Conservation (phyloP, 1,284 basidiomycete species). For the Meira nashicola region DNA sequence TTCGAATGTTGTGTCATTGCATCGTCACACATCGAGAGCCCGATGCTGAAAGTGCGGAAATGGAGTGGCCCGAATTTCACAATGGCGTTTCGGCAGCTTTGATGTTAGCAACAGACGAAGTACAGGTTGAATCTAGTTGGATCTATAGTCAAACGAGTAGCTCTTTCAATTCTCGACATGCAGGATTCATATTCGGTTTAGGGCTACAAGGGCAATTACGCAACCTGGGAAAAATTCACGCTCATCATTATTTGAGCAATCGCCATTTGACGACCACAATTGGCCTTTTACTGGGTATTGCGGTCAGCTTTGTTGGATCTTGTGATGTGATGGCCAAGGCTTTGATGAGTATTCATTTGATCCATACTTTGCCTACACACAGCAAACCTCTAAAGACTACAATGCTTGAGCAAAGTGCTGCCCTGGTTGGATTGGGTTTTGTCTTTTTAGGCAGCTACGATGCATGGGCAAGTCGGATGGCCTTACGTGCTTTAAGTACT, state of each 20-base stretch:
- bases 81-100: constrained; percentile 90
- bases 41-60: constrained; percentile 32
- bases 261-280: constrained; percentile 93
- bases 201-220: constrained; percentile 86
- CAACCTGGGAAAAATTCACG: constrained; percentile 75
- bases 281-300: constrained; percentile 82
- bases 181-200: constrained; percentile 86
- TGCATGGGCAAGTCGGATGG: constrained; percentile 83
- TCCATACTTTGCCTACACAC: constrained; percentile 80
- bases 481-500: constrained; percentile 75
- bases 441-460: constrained; percentile 83
- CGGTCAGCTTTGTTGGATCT: constrained; percentile 84
- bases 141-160: constrained; percentile 35
- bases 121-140: constrained; percentile 54
- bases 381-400: constrained; percentile 83
- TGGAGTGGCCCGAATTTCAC: constrained; percentile 93
- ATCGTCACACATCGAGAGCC: constrained; percentile 20
- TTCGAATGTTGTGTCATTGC: constrained; percentile 22
- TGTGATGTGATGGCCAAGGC: constrained; percentile 82
- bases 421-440: constrained; percentile 80
- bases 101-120: constrained; percentile 61
- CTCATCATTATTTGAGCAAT: constrained; percentile 82
- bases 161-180: constrained; percentile 76
- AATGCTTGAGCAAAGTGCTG: constrained; percentile 82
- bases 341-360: constrained; percentile 83